A percentile compares a stretch with the other conserved stretches of the same genome.
Evolutionary conservation across 495 filamentous ascomycete genomes (phyloP).

Genomic region (Friedmanniomyces simplex): DNA sequence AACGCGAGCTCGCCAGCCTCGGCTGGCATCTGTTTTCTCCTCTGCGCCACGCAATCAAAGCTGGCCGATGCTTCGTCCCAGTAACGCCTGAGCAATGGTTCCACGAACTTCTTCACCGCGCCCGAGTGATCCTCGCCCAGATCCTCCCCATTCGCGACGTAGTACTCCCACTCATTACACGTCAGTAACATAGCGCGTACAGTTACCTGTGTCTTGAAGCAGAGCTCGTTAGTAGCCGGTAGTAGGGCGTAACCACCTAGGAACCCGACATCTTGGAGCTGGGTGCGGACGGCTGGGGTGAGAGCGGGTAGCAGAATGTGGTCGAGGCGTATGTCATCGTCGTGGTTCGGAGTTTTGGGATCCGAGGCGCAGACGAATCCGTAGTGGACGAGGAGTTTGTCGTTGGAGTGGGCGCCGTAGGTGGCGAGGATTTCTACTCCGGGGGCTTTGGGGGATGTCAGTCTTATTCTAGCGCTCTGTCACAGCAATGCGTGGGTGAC

Average conservation of each 20-base stretch:
- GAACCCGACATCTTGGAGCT: slow-evolving; percentile 15
- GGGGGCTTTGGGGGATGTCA: slow-evolving; percentile 3
- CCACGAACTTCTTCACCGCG: slow-evolving; percentile 5
- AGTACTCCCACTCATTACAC: slow-evolving; percentile 22
- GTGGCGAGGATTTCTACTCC: slow-evolving; percentile 71
- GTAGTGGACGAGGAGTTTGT: slow-evolving; percentile 62
- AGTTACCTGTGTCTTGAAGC: slow-evolving; percentile 20
- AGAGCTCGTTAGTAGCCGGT: slow-evolving; percentile 11
- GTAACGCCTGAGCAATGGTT: neutral
- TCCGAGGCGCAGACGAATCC: neutral
- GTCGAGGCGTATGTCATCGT: slow-evolving; percentile 12
- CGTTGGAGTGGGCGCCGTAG: slow-evolving; percentile 72
- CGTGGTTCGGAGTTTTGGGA: neutral
- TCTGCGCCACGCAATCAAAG: no score
- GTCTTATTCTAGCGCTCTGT: neutral
- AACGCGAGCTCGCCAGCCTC: neutral
- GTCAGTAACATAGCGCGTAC: slow-evolving; percentile 16
- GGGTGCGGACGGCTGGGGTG: neutral
- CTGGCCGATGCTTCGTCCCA: neutral
- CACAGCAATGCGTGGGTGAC: neutral
- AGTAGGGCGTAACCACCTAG: slow-evolving; percentile 12
- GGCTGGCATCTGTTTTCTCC: no score
- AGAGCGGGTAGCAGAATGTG: slow-evolving; percentile 5
- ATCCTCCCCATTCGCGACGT: slow-evolving; percentile 16
- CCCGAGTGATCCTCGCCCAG: slow-evolving; percentile 1